A percentile compares a stretch with the other conserved stretches of the same genome.
These are phyloP conservation scores for Fagopyrum tataricum DNA, from an alignment of 148 eudicot species.

Conservation along the genomic window DNA sequence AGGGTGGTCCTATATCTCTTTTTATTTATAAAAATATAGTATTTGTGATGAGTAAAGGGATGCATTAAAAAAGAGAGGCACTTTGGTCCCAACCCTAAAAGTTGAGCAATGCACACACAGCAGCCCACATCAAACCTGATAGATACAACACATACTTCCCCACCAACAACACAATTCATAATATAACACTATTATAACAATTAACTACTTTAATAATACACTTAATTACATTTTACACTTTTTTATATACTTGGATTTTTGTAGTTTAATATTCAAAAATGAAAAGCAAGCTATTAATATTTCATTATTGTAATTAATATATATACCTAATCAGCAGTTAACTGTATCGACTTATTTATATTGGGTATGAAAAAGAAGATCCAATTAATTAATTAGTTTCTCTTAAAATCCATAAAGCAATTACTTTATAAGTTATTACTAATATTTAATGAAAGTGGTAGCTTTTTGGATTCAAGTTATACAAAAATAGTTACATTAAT, in stretches of 20 bases:
- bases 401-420: too few relatives aligned
- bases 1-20: not conserved
- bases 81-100: slow-evolving; percentile 10
- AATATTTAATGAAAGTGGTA: too few relatives aligned
- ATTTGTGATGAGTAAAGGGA: not conserved
- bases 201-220: not conserved
- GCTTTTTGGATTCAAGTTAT: too few relatives aligned
- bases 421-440: too few relatives aligned
- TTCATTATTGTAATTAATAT: too few relatives aligned
- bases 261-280: too few relatives aligned
- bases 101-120: slow-evolving; percentile 7
- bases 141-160: slow-evolving; percentile 6
- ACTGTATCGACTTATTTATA: too few relatives aligned
- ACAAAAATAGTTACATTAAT: too few relatives aligned
- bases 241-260: too few relatives aligned
- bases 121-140: not conserved
- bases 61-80: slow-evolving; percentile 3
- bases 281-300: too few relatives aligned
- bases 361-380: not conserved
- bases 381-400: too few relatives aligned
- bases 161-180: not conserved
- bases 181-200: not conserved
- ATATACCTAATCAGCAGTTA: not conserved
- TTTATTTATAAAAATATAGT: not conserved
- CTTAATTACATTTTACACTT: not conserved